Evolutionary conservation across 805 yeast genomes (phyloP).

Genomic region (Metschnikowia noctiluminum): DNA sequence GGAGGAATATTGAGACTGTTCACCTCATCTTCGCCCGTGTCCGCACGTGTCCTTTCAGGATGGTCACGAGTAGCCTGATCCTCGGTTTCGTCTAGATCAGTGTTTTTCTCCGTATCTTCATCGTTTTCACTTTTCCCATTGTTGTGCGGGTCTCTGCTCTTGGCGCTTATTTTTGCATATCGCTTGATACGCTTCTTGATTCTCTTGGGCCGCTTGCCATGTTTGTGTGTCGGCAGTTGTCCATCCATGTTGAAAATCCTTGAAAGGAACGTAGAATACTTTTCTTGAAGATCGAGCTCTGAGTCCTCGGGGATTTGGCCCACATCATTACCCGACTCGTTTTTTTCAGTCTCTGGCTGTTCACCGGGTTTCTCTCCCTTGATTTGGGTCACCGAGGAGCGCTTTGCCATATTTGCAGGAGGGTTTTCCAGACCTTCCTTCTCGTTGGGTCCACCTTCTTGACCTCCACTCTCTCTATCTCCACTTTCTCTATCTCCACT

Average conservation of each 20-base stretch:
- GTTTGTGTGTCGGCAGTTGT: conserved; percentile 1
- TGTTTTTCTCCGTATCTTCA: background rate
- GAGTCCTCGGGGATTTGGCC: conserved; percentile 33
- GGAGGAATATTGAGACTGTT: conserved; percentile 42
- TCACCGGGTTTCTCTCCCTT: background rate
- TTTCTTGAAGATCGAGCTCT: conserved; percentile 10
- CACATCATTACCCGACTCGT: conserved; percentile 17
- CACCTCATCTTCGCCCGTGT: conserved; percentile 1
- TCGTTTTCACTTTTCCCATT: background rate
- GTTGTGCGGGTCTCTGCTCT: conserved; percentile 15
- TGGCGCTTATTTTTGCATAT: conserved; percentile 19
- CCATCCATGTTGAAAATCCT: conserved; percentile 13
- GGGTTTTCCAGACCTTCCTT: background rate
- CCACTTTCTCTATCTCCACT: no score
- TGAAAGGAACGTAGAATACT: conserved; percentile 14
- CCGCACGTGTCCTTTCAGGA: background rate
- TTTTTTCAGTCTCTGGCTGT: background rate
- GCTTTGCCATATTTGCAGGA: background rate
- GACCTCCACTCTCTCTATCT: no score
- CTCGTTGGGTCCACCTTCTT: no score
- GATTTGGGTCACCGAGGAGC: background rate
- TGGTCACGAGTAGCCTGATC: background rate
- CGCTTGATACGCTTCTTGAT: conserved; percentile 9
- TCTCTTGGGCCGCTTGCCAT: conserved; percentile 11
- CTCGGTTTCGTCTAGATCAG: background rate